A percentile compares a stretch with the other conserved stretches of the same genome.
Evolutionary conservation across 2,329 filamentous ascomycete genomes (phyloP).

Genomic region (Blastomyces emzantsi): DNA sequence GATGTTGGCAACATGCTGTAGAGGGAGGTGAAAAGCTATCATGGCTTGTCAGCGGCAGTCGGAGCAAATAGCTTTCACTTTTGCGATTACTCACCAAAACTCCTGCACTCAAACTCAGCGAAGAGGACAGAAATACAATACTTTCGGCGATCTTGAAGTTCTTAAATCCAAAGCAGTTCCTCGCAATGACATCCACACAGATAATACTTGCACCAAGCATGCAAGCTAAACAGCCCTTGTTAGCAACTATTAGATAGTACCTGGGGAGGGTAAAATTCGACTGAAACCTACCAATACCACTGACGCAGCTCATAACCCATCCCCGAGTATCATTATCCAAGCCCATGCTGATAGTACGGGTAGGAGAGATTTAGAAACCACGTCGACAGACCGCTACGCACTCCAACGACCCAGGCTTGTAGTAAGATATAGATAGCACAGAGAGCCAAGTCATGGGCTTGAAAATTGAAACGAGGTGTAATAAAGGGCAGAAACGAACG

Average conservation of each 20-base stretch:
- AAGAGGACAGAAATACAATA: slow-evolving; percentile 76
- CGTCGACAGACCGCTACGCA: background rate
- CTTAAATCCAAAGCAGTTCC: slow-evolving; percentile 60
- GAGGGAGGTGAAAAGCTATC: slow-evolving; percentile 77
- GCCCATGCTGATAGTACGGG: background rate
- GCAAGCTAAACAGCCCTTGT: slow-evolving; percentile 33
- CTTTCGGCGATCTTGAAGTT: slow-evolving; percentile 84
- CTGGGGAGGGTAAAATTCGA: background rate
- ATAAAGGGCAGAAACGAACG: background rate
- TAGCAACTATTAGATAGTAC: background rate
- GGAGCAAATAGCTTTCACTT: background rate
- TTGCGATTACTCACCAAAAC: slow-evolving; percentile 67
- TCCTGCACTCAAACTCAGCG: slow-evolving; percentile 85
- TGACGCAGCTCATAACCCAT: slow-evolving; percentile 80
- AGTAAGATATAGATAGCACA: background rate
- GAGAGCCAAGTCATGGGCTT: background rate
- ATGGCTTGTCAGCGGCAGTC: slow-evolving; percentile 6
- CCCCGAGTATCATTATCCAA: slow-evolving; percentile 73
- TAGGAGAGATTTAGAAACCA: background rate
- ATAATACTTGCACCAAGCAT: slow-evolving; percentile 74
- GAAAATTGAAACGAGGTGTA: background rate
- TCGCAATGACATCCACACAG: slow-evolving; percentile 71
- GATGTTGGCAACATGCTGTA: slow-evolving; percentile 90
- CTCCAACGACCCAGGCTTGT: background rate
- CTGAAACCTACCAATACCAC: slow-evolving; percentile 57